Evolutionary conservation across 371 early-diverging fungal species (phyloP), one percentile per base, ranked within the genome.

Genomic region (Rozella allomycis): DNA sequence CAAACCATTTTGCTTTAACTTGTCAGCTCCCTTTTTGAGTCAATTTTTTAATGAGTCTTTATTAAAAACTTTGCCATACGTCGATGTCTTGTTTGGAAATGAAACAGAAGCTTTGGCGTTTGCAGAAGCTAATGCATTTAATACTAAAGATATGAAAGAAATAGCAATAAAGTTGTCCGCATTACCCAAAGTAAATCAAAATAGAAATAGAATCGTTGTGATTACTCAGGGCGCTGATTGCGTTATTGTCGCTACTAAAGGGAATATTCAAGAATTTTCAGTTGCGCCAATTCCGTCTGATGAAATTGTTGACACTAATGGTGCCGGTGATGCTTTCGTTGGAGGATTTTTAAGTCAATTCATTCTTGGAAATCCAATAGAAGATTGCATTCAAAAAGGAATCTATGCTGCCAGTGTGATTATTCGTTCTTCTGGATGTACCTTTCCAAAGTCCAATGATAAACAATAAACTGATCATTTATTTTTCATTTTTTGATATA

Each of bases 301-400:
- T 28, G 68, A 82, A 39, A 82, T 93, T 38, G 80, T 80, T 30
- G 93, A 93, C 52, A 80, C 85, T 47, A 91, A 91, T 56, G 93
- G 88, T 46, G 87, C 85, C 16, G 39, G 39, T 34, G 93, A 93
- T 56, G 88, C 81, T 31, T 93, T 88, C 65, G 74, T 70, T 41
- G 93, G 85, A 40, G 93, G 86, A 17, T 93, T 84, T 68, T 49
- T 88, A 45, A 60, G 75, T 34, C 68, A 78, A 49, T 66, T 65
- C 39, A 72, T 78, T 35, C 74, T 67, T 47, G 83, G 80, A 32
- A 47, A 55, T 29, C 31, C 47, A 17, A 45, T 76, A 25, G 58
- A 67, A 20, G 54, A 60, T 25, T 72, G 74, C 44, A 66, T 88
- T 42, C 49, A 66, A 33, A 83, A 79, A 42, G 93, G 86, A 26